These are phyloP conservation scores for Fagopyrum homotropicum DNA, from an alignment of 148 eudicot genomes.

Conservation along the genomic window DNA sequence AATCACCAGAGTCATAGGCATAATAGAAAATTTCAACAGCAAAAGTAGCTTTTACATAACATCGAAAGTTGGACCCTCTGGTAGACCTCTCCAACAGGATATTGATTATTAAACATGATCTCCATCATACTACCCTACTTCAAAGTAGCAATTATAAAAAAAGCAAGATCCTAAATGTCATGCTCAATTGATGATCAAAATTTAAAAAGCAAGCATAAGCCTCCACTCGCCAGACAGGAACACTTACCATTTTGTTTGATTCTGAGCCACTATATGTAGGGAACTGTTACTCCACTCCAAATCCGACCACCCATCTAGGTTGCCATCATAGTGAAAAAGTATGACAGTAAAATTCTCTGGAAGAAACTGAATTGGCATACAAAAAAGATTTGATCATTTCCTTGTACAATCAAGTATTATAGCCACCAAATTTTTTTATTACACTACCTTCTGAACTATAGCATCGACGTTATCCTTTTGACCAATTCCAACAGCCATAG, in stretches of 20 bases:
- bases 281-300: constrained; percentile 78
- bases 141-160: not conserved
- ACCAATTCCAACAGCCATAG: constrained; percentile 82
- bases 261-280: constrained; percentile 66
- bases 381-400: constrained; percentile 16
- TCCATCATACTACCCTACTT: not conserved
- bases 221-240: not conserved
- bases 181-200: not conserved
- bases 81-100: not conserved
- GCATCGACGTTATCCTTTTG: constrained; percentile 76
- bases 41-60: not conserved
- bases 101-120: not conserved
- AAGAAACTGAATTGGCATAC: constrained; percentile 61
- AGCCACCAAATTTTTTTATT: not conserved
- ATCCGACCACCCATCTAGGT: constrained; percentile 76
- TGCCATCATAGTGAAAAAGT: constrained; percentile 89
- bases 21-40: not conserved
- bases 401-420: not conserved
- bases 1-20: not conserved
- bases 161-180: not conserved
- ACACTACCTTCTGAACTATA: constrained; percentile 65
- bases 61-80: not conserved
- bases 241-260: constrained; percentile 91
- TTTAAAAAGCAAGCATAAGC: not conserved
- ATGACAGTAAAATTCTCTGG: constrained; percentile 72